A percentile compares a stretch with the other conserved stretches of the same genome.
Conservation (phyloP, 139 green algal genomes). For the Chlorella vulgaris region DNA sequence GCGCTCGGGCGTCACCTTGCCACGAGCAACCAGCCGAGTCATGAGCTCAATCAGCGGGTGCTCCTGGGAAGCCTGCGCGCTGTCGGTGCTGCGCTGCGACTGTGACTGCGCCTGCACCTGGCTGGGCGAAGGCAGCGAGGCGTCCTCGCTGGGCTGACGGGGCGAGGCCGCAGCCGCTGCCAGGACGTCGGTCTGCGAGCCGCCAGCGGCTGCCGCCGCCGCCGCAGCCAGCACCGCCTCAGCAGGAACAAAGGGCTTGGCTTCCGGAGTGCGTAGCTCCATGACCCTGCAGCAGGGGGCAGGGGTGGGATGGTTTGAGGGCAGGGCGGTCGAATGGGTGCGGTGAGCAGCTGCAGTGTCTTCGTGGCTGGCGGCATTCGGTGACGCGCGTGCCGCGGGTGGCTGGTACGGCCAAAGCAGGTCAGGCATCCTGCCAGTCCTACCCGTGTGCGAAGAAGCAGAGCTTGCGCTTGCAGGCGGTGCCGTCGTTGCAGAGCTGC, state of each 20-base stretch:
- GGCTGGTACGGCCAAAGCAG: background rate
- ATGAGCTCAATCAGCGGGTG: slow-evolving; percentile 4
- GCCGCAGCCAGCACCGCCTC: background rate
- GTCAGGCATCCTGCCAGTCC: background rate
- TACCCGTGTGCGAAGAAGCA: slow-evolving; percentile 91
- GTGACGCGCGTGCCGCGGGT: background rate
- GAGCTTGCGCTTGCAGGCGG: slow-evolving; percentile 66
- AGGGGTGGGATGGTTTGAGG: background rate
- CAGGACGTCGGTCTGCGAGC: background rate
- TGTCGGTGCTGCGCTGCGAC: no score
- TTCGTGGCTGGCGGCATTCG: no score
- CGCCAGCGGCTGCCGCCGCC: background rate
- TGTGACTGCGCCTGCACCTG: background rate
- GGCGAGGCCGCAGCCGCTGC: background rate
- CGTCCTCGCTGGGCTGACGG: background rate
- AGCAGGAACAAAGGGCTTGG: slow-evolving; percentile 2
- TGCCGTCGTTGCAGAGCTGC: slow-evolving; percentile 88
- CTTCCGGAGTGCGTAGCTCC: slow-evolving; percentile 55
- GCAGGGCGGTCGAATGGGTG: background rate
- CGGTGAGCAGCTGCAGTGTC: no score
- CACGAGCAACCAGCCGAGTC: background rate
- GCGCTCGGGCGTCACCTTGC: background rate
- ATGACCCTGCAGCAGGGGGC: slow-evolving; percentile 44
- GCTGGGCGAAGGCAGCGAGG: background rate
- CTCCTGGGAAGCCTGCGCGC: background rate